Evolutionary conservation across 768 basidiomycete genomes (phyloP).

Genomic region (Guyanaporus albipodus): DNA sequence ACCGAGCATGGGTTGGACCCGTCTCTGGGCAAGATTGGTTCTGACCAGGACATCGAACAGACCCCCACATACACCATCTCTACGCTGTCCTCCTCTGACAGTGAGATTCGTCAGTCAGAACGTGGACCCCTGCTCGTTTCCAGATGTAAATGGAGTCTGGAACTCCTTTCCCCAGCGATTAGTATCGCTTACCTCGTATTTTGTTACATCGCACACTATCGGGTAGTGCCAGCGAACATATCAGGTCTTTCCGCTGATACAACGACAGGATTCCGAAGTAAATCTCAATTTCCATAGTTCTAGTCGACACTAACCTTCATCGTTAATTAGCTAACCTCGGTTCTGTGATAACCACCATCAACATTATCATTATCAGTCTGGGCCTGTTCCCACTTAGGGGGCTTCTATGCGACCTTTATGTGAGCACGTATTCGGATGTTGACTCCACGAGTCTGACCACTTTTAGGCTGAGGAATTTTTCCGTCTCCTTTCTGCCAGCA

Average conservation of each 20-base stretch:
- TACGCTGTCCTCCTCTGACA: background rate
- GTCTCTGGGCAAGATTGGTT: background rate
- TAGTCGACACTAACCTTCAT: background rate
- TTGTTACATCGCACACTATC: conserved; percentile 18
- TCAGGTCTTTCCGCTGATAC: background rate
- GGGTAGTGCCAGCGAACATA: conserved; percentile 4
- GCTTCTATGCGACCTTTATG: conserved; percentile 12
- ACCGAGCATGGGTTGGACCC: too few relatives aligned
- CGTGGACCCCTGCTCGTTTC: background rate
- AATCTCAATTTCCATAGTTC: background rate
- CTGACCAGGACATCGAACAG: background rate
- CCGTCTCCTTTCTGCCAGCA: conserved; percentile 7
- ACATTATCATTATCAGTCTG: conserved; percentile 12
- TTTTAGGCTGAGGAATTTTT: conserved; percentile 19
- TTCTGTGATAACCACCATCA: conserved; percentile 11
- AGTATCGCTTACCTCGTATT: conserved; percentile 11
- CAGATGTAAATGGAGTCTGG: conserved; percentile 2
- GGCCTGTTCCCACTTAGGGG: conserved; percentile 9
- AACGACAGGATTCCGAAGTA: conserved; percentile 7
- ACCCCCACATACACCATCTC: background rate
- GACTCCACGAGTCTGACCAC: background rate
- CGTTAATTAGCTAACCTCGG: conserved; percentile 7
- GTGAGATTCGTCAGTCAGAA: background rate
- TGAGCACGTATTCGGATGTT: background rate
- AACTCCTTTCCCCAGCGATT: background rate